Evolutionary conservation across 2,329 filamentous ascomycete species (phyloP).

Genomic region (Cephalotrichum gorgonifer): DNA sequence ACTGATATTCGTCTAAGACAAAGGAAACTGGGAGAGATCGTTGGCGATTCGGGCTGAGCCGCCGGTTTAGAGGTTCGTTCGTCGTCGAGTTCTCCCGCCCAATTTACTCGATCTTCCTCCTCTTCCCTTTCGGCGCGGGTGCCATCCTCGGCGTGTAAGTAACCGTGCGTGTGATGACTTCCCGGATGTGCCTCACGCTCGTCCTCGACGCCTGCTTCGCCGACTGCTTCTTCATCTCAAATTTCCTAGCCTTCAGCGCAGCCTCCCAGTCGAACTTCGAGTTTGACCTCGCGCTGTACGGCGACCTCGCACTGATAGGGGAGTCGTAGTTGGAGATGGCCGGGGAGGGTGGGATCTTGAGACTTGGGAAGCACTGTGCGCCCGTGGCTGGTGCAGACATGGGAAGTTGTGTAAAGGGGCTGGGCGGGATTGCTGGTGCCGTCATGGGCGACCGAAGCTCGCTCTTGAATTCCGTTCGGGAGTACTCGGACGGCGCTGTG

Average conservation of each 20-base stretch:
- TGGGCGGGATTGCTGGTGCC: constrained; percentile 29
- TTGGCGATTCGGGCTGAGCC: background rate
- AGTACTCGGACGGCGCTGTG: constrained; percentile 39
- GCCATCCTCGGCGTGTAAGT: constrained; percentile 83
- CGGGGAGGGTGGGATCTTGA: constrained; percentile 71
- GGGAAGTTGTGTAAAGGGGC: constrained; percentile 44
- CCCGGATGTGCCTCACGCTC: constrained; percentile 62
- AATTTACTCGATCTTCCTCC: constrained; percentile 60
- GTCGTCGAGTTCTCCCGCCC: background rate
- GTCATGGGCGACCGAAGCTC: constrained; percentile 22
- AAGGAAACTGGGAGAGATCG: background rate
- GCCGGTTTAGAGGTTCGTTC: background rate
- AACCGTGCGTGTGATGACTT: constrained; percentile 89
- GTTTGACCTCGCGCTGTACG: constrained; percentile 57
- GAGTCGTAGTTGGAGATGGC: constrained; percentile 56
- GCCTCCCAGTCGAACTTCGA: constrained; percentile 74
- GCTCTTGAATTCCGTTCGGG: constrained; percentile 17
- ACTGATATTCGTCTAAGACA: background rate
- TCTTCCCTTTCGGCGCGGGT: constrained; percentile 84
- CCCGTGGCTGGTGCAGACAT: constrained; percentile 51
- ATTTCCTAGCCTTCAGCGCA: constrained; percentile 56
- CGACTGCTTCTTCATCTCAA: constrained; percentile 42
- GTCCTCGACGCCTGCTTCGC: constrained; percentile 35
- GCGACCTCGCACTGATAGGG: constrained; percentile 63
- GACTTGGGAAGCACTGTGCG: constrained; percentile 49